phyloP scores from a whole-genome alignment of 2,329 filamentous ascomycete genomes.

The Emmonsia crescens region DNA sequence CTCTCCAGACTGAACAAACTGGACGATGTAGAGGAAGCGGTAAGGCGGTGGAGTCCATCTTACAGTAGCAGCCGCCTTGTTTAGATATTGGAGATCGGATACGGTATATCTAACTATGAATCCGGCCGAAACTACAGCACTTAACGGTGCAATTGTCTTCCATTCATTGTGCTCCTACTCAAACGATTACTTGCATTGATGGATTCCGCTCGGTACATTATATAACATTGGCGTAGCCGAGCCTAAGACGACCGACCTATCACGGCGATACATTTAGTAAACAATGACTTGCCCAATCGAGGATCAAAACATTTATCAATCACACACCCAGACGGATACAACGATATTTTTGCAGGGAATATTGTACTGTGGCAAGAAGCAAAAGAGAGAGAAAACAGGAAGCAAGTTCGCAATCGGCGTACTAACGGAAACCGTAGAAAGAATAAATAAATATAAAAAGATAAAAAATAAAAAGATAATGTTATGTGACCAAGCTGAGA shows the following conservation, averaged over 20 bases:
- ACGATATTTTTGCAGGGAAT: no score
- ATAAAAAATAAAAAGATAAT: slow-evolving; percentile 1
- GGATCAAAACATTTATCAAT: no score
- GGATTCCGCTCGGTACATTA: neutral
- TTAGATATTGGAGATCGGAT: neutral
- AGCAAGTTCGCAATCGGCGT: no score
- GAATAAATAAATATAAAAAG: neutral
- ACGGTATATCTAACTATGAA: neutral
- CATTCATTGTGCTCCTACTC: neutral
- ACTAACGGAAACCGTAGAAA: no score
- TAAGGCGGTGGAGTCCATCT: neutral
- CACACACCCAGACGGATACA: no score
- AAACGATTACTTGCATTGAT: neutral
- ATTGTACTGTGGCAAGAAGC: no score
- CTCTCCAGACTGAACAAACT: neutral
- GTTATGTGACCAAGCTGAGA: slow-evolving; percentile 7
- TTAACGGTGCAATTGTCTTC: no score
- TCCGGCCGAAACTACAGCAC: neutral
- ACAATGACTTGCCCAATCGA: no score
- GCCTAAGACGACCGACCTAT: neutral
- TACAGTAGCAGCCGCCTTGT: neutral
- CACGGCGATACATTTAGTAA: neutral
- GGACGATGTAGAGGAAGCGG: neutral
- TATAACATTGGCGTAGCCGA: neutral
- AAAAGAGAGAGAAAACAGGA: no score